Conservation (phyloP, 1,284 basidiomycete genomes). For the Papiliotrema laurentii region DNA sequence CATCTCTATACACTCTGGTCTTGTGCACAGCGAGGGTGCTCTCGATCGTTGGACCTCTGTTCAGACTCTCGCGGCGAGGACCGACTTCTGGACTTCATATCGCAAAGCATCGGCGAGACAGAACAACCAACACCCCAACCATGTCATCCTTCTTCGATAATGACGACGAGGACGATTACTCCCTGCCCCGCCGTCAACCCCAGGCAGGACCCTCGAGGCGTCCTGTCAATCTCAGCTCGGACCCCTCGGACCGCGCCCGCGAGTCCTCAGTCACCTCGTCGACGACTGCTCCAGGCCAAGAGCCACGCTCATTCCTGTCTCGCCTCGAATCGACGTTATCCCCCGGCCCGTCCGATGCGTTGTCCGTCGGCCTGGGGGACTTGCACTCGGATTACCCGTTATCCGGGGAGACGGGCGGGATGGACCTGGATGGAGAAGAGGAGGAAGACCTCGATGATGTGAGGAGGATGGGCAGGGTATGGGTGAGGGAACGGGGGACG, state of each 20-base stretch:
- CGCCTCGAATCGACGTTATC: conserved; percentile 3
- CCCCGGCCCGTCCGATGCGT: background rate
- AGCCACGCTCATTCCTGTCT: conserved; percentile 2
- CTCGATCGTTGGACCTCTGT: no score
- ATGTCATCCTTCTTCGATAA: conserved; percentile 20
- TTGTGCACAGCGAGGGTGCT: no score
- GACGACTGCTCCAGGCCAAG: background rate
- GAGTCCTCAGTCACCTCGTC: background rate
- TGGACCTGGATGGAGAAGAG: conserved; percentile 14
- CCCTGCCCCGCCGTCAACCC: background rate
- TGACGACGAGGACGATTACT: conserved; percentile 9
- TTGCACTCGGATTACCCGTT: no score
- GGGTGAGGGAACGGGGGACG: conserved; percentile 80
- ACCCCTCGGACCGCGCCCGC: background rate
- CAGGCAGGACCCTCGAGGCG: conserved; percentile 1
- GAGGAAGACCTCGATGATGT: conserved; percentile 39
- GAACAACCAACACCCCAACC: background rate
- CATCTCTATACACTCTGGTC: no score
- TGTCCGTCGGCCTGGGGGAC: no score
- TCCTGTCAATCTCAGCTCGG: background rate
- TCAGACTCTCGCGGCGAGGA: no score
- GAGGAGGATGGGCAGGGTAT: conserved; percentile 60
- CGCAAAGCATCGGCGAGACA: background rate
- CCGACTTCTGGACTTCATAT: background rate
- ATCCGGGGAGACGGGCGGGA: no score